phyloP scores from a whole-genome alignment of 2,329 filamentous ascomycete species.

The Colletotrichum musicola region DNA sequence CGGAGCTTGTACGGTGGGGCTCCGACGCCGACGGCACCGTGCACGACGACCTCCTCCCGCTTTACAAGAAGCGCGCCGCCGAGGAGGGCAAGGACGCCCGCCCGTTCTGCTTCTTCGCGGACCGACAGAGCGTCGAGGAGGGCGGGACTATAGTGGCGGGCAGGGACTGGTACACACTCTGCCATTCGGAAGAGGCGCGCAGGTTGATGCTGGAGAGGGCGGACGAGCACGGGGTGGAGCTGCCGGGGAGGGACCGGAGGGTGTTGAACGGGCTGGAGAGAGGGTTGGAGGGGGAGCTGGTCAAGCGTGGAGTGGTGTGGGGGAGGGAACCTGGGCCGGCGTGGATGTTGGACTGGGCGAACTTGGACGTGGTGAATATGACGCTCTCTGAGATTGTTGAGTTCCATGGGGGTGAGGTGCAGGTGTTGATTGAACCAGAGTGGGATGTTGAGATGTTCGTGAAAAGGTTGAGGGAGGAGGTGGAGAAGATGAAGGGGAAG shows the following conservation, averaged over 20 bases:
- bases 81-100: neutral
- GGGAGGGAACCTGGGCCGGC: neutral
- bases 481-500: neutral
- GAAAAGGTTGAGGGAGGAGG: neutral
- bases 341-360: constrained; percentile 3
- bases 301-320: neutral
- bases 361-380: neutral
- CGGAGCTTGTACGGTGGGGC: neutral
- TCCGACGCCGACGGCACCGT: neutral
- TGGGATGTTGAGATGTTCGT: constrained; percentile 50
- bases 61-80: neutral
- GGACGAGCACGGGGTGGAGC: neutral
- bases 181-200: neutral
- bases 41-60: neutral
- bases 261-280: neutral
- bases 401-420: neutral
- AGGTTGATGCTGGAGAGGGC: neutral
- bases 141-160: neutral
- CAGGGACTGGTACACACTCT: neutral
- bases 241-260: neutral
- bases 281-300: neutral
- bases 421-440: neutral
- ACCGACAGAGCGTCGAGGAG: constrained; percentile 12
- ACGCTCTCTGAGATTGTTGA: neutral
- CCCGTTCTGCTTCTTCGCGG: neutral